phyloP scores from a whole-genome alignment of 2,329 filamentous ascomycete species.

The Knoxdaviesia proteae region DNA sequence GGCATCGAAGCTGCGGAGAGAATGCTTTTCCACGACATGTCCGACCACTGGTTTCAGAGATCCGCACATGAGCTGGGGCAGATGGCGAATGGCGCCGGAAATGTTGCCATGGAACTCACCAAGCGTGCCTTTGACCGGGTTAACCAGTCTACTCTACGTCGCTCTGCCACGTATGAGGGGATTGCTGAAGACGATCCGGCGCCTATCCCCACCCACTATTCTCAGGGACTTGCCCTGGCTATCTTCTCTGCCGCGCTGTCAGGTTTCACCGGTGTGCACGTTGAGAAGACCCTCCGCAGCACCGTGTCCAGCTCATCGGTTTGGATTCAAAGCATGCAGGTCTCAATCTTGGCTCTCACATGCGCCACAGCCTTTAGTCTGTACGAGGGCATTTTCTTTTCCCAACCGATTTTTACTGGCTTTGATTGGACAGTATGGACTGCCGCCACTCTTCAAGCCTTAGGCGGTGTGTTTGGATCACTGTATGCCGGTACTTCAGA shows the following conservation, averaged over 20 bases:
- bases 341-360: conserved; percentile 71
- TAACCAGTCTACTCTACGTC: conserved; percentile 20
- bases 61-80: conserved; percentile 60
- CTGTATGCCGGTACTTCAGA: conserved; percentile 19
- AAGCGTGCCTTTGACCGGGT: conserved; percentile 19
- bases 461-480: conserved; percentile 58
- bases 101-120: conserved; percentile 28
- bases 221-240: conserved; percentile 60
- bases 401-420: conserved; percentile 48
- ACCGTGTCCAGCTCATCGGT: conserved; percentile 55
- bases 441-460: conserved; percentile 62
- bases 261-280: conserved; percentile 68
- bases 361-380: too few species aligned
- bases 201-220: conserved; percentile 23
- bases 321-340: conserved; percentile 87
- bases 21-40: conserved; percentile 40
- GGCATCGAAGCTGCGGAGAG: conserved; percentile 28
- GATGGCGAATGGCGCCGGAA: conserved; percentile 21
- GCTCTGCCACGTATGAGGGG: conserved; percentile 78
- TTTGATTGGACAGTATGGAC: conserved; percentile 88
- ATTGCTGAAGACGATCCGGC: conserved; percentile 46
- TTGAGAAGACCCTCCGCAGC: conserved; percentile 82
- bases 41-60: conserved; percentile 52
- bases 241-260: conserved; percentile 61
- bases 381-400: too few species aligned